phyloP scores from a whole-genome alignment of 1,284 basidiomycete genomes.

The Pulchroboletus neoregius region DNA sequence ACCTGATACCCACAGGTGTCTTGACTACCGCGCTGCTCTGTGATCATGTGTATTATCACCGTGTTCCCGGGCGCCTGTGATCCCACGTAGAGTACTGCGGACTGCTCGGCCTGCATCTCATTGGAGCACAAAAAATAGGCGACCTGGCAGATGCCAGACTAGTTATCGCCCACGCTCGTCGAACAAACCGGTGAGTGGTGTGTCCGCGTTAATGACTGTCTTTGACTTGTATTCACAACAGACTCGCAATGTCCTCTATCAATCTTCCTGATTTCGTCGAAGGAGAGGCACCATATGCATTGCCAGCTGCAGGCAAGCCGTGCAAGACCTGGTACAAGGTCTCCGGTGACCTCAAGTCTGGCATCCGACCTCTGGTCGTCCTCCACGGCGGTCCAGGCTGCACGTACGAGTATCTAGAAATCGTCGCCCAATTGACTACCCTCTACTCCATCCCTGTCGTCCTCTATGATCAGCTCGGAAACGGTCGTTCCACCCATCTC shows the following conservation, averaged over 20 bases:
- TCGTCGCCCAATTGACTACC: constrained; percentile 33
- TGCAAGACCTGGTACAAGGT: constrained; percentile 47
- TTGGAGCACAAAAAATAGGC: too few species aligned
- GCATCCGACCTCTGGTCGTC: constrained; percentile 37
- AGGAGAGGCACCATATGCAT: constrained; percentile 28
- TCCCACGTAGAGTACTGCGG: too few species aligned
- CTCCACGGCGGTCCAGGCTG: constrained; percentile 47
- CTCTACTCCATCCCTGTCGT: constrained; percentile 37
- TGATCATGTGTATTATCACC: too few species aligned
- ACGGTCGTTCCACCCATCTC: constrained; percentile 45
- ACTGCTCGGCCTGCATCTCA: too few species aligned
- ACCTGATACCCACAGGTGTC: too few species aligned
- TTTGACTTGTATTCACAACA: not conserved
- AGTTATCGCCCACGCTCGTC: not conserved
- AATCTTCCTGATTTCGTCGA: constrained; percentile 20
- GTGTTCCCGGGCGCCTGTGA: too few species aligned
- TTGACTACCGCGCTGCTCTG: too few species aligned
- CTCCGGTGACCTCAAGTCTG: constrained; percentile 36
- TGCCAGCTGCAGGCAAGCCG: constrained; percentile 28
- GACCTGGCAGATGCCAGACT: too few species aligned
- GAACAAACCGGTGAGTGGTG: not conserved
- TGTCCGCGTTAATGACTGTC: not conserved
- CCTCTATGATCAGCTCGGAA: constrained; percentile 49
- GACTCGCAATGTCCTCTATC: constrained; percentile 21
- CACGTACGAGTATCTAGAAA: constrained; percentile 38